Conservation (phyloP, 148 eudicot genomes). For the Cornus florida region DNA sequence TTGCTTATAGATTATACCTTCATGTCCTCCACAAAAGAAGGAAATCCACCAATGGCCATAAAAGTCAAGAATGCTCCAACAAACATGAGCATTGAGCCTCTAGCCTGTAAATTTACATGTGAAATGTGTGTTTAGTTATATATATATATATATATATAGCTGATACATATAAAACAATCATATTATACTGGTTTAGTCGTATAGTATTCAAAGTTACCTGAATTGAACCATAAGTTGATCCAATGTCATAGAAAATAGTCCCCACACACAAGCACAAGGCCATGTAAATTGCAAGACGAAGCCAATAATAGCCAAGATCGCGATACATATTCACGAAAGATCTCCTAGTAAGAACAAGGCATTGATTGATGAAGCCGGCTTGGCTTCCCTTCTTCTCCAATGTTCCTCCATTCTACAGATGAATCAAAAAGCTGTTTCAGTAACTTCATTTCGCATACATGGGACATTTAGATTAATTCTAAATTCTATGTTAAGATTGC, state of each 20-base stretch:
- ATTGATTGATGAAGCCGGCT: constrained; percentile 42
- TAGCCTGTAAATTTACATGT: constrained; percentile 35
- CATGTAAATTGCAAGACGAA: constrained; percentile 49
- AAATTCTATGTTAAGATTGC: not conserved
- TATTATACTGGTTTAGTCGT: not conserved
- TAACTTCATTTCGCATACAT: not conserved
- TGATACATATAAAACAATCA: no score
- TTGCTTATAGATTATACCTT: constrained; percentile 27
- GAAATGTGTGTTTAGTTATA: not conserved
- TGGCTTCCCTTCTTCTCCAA: constrained; percentile 23
- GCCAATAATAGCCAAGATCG: constrained; percentile 62
- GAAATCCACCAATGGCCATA: constrained; percentile 70
- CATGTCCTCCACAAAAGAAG: constrained; percentile 63
- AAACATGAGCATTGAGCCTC: constrained; percentile 50
- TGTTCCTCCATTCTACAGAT: constrained; percentile 32
- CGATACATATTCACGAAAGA: constrained; percentile 67
- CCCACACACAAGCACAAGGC: constrained; percentile 52
- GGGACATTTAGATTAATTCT: not conserved
- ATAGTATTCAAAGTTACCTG: constrained; percentile 24
- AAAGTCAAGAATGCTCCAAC: constrained; percentile 55
- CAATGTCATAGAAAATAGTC: constrained; percentile 46
- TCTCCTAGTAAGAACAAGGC: constrained; percentile 45
- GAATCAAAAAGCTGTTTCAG: not conserved
- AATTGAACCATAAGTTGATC: constrained; percentile 49
- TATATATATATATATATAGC: no score